phyloP scores from a whole-genome alignment of 805 yeast genomes.

The Candida parachauliodes region DNA sequence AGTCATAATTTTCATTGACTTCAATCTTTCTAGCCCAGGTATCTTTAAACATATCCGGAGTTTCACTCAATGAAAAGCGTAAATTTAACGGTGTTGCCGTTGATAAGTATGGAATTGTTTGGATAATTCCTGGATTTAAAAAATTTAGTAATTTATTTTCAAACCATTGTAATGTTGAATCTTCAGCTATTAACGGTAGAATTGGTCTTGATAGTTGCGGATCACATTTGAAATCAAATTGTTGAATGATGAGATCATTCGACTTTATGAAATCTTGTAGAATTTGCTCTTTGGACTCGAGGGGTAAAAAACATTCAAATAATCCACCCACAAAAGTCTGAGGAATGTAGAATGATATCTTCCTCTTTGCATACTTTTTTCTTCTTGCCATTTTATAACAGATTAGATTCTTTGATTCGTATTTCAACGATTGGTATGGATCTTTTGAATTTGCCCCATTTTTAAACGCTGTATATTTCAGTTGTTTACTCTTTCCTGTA shows the following conservation, averaged over 20 bases:
- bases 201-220: conserved; percentile 39
- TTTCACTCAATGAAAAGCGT: conserved; percentile 29
- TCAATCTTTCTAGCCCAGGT: conserved; percentile 48
- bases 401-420: conserved; percentile 26
- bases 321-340: conserved; percentile 62
- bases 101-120: conserved; percentile 55
- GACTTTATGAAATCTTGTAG: conserved; percentile 13
- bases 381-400: conserved; percentile 60
- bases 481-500: conserved; percentile 16
- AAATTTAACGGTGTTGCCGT: conserved; percentile 44
- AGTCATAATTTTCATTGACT: conserved; percentile 49
- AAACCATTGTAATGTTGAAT: conserved; percentile 45
- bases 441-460: conserved; percentile 7
- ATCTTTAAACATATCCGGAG: conserved; percentile 25
- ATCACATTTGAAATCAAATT: conserved; percentile 32
- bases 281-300: conserved; percentile 20
- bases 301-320: conserved; percentile 45
- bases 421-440: conserved; percentile 19
- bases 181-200: conserved; percentile 59
- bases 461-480: conserved; percentile 16
- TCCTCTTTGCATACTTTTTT: conserved; percentile 46
- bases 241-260: conserved; percentile 13
- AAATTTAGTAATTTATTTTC: conserved; percentile 18
- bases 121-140: conserved; percentile 26
- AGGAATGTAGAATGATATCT: conserved; percentile 49